Evolutionary conservation across 176 grass and related monocot species (phyloP).

Genomic region (Triticum turgidum): DNA sequence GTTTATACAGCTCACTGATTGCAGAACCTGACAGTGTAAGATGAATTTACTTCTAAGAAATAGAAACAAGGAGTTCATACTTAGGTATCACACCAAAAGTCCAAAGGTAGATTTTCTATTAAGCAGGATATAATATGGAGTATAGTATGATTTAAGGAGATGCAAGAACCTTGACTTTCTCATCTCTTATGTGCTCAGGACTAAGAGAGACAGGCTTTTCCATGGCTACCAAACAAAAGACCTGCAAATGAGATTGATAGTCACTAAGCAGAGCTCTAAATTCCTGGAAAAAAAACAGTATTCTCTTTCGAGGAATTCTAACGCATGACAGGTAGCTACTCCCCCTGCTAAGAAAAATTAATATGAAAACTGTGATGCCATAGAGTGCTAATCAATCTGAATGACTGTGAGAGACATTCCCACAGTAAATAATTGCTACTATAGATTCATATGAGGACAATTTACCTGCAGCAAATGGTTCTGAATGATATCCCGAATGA

Average conservation of each 20-base stretch:
- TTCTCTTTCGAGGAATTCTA: background rate
- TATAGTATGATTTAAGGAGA: constrained; percentile 22
- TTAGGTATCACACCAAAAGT: constrained; percentile 7
- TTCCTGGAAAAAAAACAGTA: background rate
- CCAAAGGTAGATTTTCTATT: background rate
- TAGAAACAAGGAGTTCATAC: background rate
- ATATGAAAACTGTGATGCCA: background rate
- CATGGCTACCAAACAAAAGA: constrained; percentile 98
- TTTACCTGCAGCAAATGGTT: constrained; percentile 95
- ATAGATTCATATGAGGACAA: background rate
- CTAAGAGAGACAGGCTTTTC: constrained; percentile 91
- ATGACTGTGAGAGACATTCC: background rate
- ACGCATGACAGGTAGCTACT: background rate
- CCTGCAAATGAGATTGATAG: constrained; percentile 43
- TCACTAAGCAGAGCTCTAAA: constrained; percentile 25
- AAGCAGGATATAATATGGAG: background rate
- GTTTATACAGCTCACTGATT: constrained; percentile 82
- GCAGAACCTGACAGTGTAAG: constrained; percentile 66
- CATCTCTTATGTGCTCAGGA: constrained; percentile 97
- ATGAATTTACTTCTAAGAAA: background rate
- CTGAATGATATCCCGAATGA: constrained; percentile 98
- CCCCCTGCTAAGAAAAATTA: background rate
- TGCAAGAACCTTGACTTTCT: constrained; percentile 93
- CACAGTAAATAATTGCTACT: constrained; percentile 15
- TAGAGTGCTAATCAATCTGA: constrained; percentile 1